These are phyloP conservation scores for Aspergillus japonicus DNA, from an alignment of 2,329 filamentous ascomycete genomes.

Conservation along the genomic window DNA sequence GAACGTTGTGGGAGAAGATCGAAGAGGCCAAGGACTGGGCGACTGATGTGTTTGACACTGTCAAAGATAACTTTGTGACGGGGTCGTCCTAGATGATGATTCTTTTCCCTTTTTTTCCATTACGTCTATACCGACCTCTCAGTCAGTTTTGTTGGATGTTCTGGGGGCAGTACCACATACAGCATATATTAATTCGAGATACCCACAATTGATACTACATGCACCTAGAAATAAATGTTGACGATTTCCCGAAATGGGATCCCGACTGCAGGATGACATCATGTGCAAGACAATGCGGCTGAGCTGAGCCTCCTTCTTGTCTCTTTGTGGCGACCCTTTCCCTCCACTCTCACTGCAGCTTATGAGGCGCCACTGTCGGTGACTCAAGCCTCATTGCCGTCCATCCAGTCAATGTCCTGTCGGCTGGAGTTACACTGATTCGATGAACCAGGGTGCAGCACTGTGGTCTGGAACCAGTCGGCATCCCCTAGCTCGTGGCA, in stretches of 20 bases:
- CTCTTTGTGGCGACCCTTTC: neutral
- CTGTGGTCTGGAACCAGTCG: neutral
- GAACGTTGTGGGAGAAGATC: constrained; percentile 34
- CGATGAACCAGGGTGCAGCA: neutral
- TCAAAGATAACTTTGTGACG: constrained; percentile 29
- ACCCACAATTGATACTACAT: neutral
- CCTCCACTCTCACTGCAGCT: neutral
- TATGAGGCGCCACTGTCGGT: neutral
- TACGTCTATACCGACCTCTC: neutral
- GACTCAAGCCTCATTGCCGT: neutral
- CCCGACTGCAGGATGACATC: neutral
- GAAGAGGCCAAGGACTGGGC: constrained; percentile 39
- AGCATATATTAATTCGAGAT: neutral
- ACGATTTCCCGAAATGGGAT: neutral
- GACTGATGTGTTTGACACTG: constrained; percentile 29
- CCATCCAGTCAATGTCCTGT: neutral
- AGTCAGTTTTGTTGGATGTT: no score
- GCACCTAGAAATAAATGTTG: neutral
- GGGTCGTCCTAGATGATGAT: constrained; percentile 1
- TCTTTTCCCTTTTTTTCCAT: neutral
- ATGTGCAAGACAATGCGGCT: neutral
- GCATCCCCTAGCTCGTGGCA: neutral
- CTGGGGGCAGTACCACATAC: neutral
- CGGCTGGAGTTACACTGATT: neutral
- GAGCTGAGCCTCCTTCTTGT: neutral